Conservation (phyloP, 2,329 filamentous ascomycete genomes). For the Lithohypha guttulata region DNA sequence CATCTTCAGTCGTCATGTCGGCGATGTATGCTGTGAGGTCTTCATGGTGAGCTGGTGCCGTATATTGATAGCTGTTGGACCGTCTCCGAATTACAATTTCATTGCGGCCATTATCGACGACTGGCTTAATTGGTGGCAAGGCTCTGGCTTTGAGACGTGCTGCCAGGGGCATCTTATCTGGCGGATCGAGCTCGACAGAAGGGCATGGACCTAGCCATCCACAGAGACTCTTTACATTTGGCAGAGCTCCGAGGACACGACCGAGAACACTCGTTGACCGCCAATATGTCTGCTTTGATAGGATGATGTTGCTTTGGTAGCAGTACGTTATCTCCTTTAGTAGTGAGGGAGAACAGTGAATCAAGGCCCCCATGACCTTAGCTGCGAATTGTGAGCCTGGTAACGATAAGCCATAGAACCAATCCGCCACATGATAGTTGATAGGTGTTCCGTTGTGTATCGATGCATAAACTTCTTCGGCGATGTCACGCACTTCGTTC, state of each 20-base stretch:
- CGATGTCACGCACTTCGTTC: slow-evolving; percentile 12
- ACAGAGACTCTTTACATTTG: slow-evolving; percentile 10
- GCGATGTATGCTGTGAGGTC: not conserved
- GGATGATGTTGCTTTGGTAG: slow-evolving; percentile 11
- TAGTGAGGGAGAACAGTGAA: not conserved
- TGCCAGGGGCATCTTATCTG: not conserved
- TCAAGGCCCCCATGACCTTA: not conserved
- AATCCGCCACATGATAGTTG: slow-evolving; percentile 9
- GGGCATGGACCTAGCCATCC: slow-evolving; percentile 20
- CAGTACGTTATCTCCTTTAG: slow-evolving; percentile 6
- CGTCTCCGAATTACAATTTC: too few relatives aligned
- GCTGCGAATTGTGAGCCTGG: not conserved
- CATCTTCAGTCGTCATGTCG: not conserved
- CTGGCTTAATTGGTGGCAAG: too few relatives aligned
- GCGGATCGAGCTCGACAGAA: not conserved
- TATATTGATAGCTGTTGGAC: slow-evolving; percentile 7
- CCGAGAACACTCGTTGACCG: slow-evolving; percentile 17
- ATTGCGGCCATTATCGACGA: too few relatives aligned
- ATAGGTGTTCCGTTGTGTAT: slow-evolving; percentile 2
- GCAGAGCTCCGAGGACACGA: slow-evolving; percentile 15
- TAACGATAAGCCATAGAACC: slow-evolving; percentile 12
- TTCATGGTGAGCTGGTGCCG: slow-evolving; percentile 1
- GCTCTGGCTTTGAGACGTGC: not conserved
- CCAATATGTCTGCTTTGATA: slow-evolving; percentile 17
- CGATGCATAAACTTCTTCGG: slow-evolving; percentile 13